Evolutionary conservation across 371 early-diverging fungal species (phyloP), one percentile per base, ranked within the genome.

Genomic region (Syncephalis plumigaleata): DNA sequence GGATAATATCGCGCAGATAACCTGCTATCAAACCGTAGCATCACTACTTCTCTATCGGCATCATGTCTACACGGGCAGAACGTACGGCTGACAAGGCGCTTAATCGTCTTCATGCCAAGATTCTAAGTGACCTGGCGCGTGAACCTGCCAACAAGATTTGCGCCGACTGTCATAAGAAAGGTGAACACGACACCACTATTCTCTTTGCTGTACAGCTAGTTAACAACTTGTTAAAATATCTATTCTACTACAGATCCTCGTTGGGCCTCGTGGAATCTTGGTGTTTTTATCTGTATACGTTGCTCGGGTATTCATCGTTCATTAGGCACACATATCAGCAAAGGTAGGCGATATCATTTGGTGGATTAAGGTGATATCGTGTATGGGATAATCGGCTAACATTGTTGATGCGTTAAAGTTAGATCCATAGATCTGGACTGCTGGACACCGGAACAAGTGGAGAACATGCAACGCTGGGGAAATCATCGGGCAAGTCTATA

Each of bases 201-300:
- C 42, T 16, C 25, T 22, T 36, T 48, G 15, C 18, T 18, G 23
- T n/a, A 1, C 26, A 25, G 39, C 27, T n/a, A n/a, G n/a, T n/a
- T n/a, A n/a, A n/a, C n/a, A n/a, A n/a, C n/a, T n/a, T n/a, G 8
- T 23, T 39, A 0, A 1, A 2, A 7, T 20, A 25, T 27, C 5
- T 39, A 18, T 38, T 9, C 36, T 9, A 21, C 27, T 22, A n/a
- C 70, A 92, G 93, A 84, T 50, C 91, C 97, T 37, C 87, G 91
- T 27, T 94, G 93, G 93, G 90, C 92, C 9, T 88, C 89, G 2
- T 83, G 79, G 74, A 90, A 90, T 52, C 62, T 94, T 24, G 92
- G 94, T 16, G 68, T 91, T 25, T 93, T 96, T 56, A 57, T 96
- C 23, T 96, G 95, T 60, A 89, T 94, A 37, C 73, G 91, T 1